A percentile compares a stretch with the other conserved stretches of the same genome.
phyloP scores from a whole-genome alignment of 768 basidiomycete genomes.

The Pulveroboletus sp. region DNA sequence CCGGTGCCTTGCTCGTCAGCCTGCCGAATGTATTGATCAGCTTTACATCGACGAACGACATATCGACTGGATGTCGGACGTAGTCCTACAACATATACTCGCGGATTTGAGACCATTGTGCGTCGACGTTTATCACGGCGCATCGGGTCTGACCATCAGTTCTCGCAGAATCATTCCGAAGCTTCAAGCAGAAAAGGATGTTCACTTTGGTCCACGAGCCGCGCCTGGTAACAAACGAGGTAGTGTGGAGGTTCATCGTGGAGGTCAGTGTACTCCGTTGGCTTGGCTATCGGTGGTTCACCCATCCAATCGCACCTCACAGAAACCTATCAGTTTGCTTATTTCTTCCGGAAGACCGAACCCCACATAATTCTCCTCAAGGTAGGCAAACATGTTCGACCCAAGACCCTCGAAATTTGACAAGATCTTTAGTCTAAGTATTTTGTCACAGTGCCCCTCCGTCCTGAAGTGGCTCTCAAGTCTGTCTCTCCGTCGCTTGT shows the following conservation, averaged over 20 bases:
- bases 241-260: conserved; percentile 78
- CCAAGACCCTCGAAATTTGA: background rate
- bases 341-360: conserved; percentile 80
- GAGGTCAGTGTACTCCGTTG: conserved; percentile 44
- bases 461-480: conserved; percentile 16
- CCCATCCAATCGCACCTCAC: conserved; percentile 2
- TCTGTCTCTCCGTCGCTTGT: conserved; percentile 5
- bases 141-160: background rate
- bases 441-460: conserved; percentile 33
- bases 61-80: conserved; percentile 87
- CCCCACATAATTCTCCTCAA: conserved; percentile 80
- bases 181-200: conserved; percentile 53
- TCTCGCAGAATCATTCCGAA: conserved; percentile 59
- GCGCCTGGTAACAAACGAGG: conserved; percentile 53
- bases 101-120: conserved; percentile 72
- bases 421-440: conserved; percentile 34
- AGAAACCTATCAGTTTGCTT: conserved; percentile 90
- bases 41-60: conserved; percentile 87
- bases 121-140: conserved; percentile 8
- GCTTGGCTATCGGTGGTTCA: conserved; percentile 1
- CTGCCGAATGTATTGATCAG: conserved; percentile 31
- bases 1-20: background rate
- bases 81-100: conserved; percentile 73
- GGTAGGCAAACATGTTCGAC: conserved; percentile 36
- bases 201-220: conserved; percentile 36